A percentile compares a stretch with the other conserved stretches of the same genome.
Conservation (phyloP, 768 basidiomycete species). For the Pisolithus marmoratus region DNA sequence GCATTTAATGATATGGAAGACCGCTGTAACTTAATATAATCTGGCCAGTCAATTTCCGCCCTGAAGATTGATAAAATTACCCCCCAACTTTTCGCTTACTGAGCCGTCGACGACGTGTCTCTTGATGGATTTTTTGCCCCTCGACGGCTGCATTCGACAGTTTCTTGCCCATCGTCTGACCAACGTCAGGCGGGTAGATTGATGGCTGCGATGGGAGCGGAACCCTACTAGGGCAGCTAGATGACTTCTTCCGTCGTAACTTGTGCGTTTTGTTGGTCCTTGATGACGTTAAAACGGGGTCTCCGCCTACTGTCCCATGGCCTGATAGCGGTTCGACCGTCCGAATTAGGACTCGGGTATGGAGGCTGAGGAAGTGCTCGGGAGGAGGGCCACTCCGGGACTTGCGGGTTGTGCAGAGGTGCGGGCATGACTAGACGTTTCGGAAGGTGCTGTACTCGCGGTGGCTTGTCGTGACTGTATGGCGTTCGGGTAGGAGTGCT, state of each 20-base stretch:
- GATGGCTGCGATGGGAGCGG: constrained; percentile 23
- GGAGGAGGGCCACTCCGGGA: constrained; percentile 7
- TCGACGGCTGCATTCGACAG: constrained; percentile 11
- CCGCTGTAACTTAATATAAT: constrained; percentile 11
- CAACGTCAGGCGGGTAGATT: constrained; percentile 7
- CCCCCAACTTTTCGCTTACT: constrained; percentile 26
- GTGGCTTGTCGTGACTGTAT: constrained; percentile 7
- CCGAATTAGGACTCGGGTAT: constrained; percentile 6
- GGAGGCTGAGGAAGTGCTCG: no score
- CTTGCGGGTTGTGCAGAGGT: constrained; percentile 43
- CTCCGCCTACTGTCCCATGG: not conserved
- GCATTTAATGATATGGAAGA: constrained; percentile 14
- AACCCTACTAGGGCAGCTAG: constrained; percentile 17
- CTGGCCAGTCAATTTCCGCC: constrained; percentile 14
- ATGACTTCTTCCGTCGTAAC: constrained; percentile 19
- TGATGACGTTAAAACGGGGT: constrained; percentile 5
- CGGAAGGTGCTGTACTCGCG: constrained; percentile 40
- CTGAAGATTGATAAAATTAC: constrained; percentile 2
- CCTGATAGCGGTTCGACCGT: constrained; percentile 7
- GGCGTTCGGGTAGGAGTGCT: constrained; percentile 2
- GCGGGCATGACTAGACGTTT: constrained; percentile 71
- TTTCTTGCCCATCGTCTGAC: constrained; percentile 6
- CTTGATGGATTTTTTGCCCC: constrained; percentile 17
- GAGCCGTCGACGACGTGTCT: constrained; percentile 25
- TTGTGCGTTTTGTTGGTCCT: constrained; percentile 11